Evolutionary conservation across 2,329 filamentous ascomycete genomes (phyloP).

Genomic region (Pleomassaria siparia): DNA sequence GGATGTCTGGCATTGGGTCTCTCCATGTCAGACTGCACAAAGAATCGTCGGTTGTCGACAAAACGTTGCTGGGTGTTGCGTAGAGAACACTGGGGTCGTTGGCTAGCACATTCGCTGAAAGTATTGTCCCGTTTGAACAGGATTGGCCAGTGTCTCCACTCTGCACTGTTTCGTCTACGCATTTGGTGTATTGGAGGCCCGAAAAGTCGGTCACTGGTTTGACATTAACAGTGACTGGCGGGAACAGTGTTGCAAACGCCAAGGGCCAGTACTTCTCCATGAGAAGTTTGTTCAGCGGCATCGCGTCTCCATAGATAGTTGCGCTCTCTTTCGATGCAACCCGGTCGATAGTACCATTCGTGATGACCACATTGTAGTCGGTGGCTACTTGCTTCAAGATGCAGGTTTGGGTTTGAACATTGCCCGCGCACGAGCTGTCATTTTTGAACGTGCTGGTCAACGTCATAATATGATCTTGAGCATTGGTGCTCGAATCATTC

Average conservation of each 20-base stretch:
- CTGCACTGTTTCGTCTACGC: constrained; percentile 2
- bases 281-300: constrained; percentile 4
- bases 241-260: constrained; percentile 14
- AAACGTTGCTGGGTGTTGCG: constrained; percentile 1
- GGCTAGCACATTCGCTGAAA: constrained; percentile 1
- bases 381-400: constrained; percentile 9
- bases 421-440: constrained; percentile 13
- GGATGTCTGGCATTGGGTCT: constrained; percentile 17
- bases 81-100: constrained; percentile 14
- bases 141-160: background rate
- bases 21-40: constrained; percentile 17
- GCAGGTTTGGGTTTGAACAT: constrained; percentile 14
- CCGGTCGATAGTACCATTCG: constrained; percentile 14
- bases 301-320: constrained; percentile 6
- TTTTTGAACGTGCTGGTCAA: constrained; percentile 15
- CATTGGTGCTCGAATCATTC: background rate
- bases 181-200: constrained; percentile 11
- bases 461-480: constrained; percentile 6
- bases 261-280: constrained; percentile 16
- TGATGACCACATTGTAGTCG: constrained; percentile 11
- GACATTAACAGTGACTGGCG: constrained; percentile 13
- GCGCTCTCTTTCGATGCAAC: background rate
- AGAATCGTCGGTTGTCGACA: background rate
- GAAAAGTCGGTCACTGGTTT: constrained; percentile 11
- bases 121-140: constrained; percentile 10